Evolutionary conservation across 306 rosid genomes (phyloP), one percentile per base, ranked within the genome.

Genomic region (barrel medic (Medicago truncatula)): DNA sequence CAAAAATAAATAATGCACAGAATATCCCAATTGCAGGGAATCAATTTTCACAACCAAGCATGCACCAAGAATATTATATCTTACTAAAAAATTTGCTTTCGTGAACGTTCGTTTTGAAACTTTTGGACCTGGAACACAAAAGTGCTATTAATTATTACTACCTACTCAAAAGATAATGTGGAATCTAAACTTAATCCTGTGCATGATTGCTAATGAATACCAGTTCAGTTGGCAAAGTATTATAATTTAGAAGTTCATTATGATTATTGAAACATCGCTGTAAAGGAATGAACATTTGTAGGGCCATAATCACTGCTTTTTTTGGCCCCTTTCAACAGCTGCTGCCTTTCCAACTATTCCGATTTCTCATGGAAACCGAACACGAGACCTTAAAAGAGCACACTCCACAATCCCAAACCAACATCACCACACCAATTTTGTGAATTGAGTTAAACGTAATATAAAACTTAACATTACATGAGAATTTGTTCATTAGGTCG

Each of bases 181-280:
- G 66, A 75, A 80, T 77, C 83, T 75, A 38, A 47, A 64, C 77
- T 44, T 77, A 80, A 74, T 67, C 72, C 58, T 36, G 59, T 73
- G 85, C 87, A 83, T 83, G 76, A 78, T 83, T 81, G 65, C 72
- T 64, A 80, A 76, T 74, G 78, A 81, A 60, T 75, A 76, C 63
- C 9, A 41, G 81, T 57, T 83, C 64, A 65, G 82, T 75, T 76
- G 79, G 83, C 83, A 41, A 50, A 78, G 66, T 68, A 49, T 15
- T 49, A 39, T 62, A 70, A 31, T 61, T 68, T 71, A 69, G 54
- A 73, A 64, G 56, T 53, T 70, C 34, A 70, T 75, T 78, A 80
- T 85, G 50, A 77, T 85, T 85, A 77, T 85, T 85, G 83, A 78
- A 80, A 82, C 93, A 83, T 82, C 77, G 90, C 88, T 91, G 92